Base-by-base conservation (phyloP, 495 filamentous ascomycete species). In the Aspergillus nidulans region DNA sequence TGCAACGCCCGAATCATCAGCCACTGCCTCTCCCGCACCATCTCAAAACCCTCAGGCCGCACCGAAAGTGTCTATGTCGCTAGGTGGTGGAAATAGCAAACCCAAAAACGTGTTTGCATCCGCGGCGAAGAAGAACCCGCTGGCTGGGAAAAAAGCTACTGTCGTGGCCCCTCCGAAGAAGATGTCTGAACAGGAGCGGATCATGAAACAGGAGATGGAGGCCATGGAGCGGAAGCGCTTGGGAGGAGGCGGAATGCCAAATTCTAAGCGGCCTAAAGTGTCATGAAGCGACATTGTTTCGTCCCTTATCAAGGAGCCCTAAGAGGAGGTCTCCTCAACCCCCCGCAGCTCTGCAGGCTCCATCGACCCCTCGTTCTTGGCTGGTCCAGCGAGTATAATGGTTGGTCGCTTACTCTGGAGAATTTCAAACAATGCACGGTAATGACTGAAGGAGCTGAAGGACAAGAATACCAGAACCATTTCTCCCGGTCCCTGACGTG, bases 161-260 rank as follows among this genome's bases (percentile, higher is more conserved):
- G 74, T 79, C 13, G 76, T 84, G 47, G 78, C 76, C 40, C 80
- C 81, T 2, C 89, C 88, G 57, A 90, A 88, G 74, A 81, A 81
- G 30, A 90, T 94, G 80, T 89, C 86, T 57, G 88, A 94, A 67
- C 87, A 87, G n/a, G 90, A 95, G 58, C 77, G 90, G 53, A 94
- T 94, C 55, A 95, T 95, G 90, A 88, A 85, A 67, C 86, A 89
- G 56, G 90, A 92, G 57, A 76, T 78, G 71, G 74, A 92, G 61
- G 67, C 71, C 60, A 78, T 88, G 63, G 86, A 92, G 61, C 75
- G 80, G 32, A 92, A 92, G 66, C 77, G 85, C 9, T 61, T 66
- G 36, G 63, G 66, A 41, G 68, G 65, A 10, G 60, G 60, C 8
- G 70, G 63, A 1, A 66, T 69, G 18, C 65, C 64, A 7, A 66